Evolutionary conservation across 108 stramenopile species (phyloP).

Genomic region (Aurantiochytrium sp.): DNA sequence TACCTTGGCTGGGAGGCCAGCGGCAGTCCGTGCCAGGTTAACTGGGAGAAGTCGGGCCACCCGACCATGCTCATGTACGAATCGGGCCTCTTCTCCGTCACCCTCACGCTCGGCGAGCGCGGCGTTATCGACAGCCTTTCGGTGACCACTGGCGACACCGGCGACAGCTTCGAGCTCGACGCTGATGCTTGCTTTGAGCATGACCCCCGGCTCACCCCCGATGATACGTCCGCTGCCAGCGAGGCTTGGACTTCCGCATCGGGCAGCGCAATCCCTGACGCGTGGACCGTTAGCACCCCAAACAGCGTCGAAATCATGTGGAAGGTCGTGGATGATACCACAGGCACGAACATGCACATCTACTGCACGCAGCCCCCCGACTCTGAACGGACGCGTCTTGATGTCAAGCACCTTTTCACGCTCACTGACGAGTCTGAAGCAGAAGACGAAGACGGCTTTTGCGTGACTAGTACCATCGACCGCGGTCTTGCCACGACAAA

Average conservation of each 20-base stretch:
- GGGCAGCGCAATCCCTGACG: neutral
- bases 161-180: neutral
- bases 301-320: neutral
- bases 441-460: neutral
- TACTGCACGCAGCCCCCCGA: neutral
- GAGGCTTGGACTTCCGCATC: neutral
- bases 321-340: neutral
- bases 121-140: neutral
- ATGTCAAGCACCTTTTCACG: neutral
- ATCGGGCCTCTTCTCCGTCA: neutral
- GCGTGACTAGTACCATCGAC: neutral
- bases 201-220: neutral
- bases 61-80: slow-evolving; percentile 2
- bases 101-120: neutral
- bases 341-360: neutral
- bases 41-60: slow-evolving; percentile 2
- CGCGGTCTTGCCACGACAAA: neutral
- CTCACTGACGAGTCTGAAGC: neutral
- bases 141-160: neutral
- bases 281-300: neutral
- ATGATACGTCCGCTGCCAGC: neutral
- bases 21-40: neutral
- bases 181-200: neutral
- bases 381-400: neutral
- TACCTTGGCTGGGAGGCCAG: neutral